phyloP scores from a whole-genome alignment of 441 rosid genomes.

The Brassica balearica region DNA sequence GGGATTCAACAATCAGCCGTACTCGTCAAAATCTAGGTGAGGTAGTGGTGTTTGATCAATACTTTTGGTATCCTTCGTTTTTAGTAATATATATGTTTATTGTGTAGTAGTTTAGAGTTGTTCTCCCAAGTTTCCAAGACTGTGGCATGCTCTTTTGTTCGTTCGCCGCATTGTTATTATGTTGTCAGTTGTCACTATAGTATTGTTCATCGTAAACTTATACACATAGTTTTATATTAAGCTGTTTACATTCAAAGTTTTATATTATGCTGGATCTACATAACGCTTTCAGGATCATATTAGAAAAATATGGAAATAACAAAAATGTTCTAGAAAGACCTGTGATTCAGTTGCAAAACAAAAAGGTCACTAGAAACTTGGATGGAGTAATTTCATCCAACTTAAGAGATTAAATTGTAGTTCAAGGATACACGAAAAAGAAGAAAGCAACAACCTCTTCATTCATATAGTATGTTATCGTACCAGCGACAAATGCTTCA shows the following conservation, averaged over 20 bases:
- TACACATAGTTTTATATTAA: background rate
- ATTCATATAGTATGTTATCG: too few relatives aligned
- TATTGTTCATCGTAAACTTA: background rate
- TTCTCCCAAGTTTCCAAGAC: background rate
- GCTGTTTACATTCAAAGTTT: background rate
- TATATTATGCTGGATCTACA: background rate
- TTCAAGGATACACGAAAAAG: too few relatives aligned
- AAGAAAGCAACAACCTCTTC: too few relatives aligned
- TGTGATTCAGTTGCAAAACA: too few relatives aligned
- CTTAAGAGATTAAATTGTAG: too few relatives aligned
- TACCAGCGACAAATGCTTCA: too few relatives aligned
- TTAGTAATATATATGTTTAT: background rate
- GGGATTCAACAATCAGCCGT: background rate
- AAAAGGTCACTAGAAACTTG: too few relatives aligned
- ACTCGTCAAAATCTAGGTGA: background rate
- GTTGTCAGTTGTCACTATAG: background rate
- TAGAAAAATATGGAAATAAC: background rate
- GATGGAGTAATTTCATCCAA: too few relatives aligned
- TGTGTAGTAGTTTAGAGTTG: background rate
- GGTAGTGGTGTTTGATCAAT: background rate
- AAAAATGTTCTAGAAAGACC: too few relatives aligned
- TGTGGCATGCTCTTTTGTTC: slow-evolving; percentile 15
- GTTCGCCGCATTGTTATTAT: background rate
- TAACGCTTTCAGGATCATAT: background rate
- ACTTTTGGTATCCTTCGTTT: background rate